Evolutionary conservation across 2,329 filamentous ascomycete species (phyloP), one percentile per base, ranked within the genome.

Genomic region (Arachnomyces sp.): DNA sequence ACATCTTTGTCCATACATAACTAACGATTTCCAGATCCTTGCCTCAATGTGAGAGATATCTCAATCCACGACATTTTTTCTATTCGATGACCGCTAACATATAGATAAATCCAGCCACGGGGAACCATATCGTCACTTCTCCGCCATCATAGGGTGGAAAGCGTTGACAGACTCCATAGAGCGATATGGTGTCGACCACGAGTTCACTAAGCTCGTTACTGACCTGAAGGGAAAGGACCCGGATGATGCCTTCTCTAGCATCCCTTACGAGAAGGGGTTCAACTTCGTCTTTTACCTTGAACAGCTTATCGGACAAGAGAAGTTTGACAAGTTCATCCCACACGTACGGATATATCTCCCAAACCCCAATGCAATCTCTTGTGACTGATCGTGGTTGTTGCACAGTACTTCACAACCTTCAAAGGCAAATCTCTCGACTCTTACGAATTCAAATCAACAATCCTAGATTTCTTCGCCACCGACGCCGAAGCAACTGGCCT

Each of bases 211-310:
- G 62, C 75, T 98, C 39, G 80, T 95, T 50, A 77, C 89, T 44
- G 81, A 86, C 59, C 81, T 96, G 48, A 85, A 90, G 58, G 87
- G 86, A 43, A 82, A 92, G 50, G 90, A 96, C 53, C 92, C 92
- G 0, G 92, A 96, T 60, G 92, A 98, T 62, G 86, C 90, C 1
- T 98, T 96, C 68, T 93, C 85, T 51, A 84, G 79, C 17, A 73
- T 96, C 28, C 88, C 92, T 0, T 98, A 98, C 55, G 90, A 96
- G 60, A 96, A 98, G 66, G 90, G 90, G 3, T 96, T 95, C 65
- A 85, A 86, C 57, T 93, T 96, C 62, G 73, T 98, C 34, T 95
- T 88, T 63, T 82, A 89, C 54, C 79, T 98, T 11, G 92, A 98
- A 55, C 83, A 82, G 34, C 70, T 95, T 1, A 75, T 96, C 3